Evolutionary conservation across 164 flowering plant species (phyloP), one percentile per base, ranked within the genome.

Genomic region (Chimonanthus praecox): DNA sequence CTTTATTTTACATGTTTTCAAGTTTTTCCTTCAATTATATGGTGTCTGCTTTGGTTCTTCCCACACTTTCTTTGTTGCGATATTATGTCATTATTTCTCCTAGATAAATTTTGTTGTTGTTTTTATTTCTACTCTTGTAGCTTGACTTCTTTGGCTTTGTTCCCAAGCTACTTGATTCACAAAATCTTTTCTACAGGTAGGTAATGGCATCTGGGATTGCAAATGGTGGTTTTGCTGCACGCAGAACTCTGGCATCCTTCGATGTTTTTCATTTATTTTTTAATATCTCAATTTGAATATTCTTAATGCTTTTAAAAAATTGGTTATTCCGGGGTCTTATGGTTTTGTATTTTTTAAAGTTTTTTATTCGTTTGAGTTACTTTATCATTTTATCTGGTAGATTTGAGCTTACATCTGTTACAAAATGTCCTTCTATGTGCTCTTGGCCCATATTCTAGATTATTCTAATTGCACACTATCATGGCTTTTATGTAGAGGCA

Each of bases 401-500:
- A 33, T 33, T 33, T 33, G 33, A 33, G 33, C 33, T 33, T 33
- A 33, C 33, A 11, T 51, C 3, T 3, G 15, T 51, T 15, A 51
- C 58, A 51, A 44, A 65, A 11, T 66, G 48, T 44, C 48, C 0
- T 15, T 3, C 16, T 13, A 58, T 73, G 21, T 58, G 16, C 60
- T 11, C 74, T 64, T 7, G 64, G 51, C 50, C 67, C 46, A 20
- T 60, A 47, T 69, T 71, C 60, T 62, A 64, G 16, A 18, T 67
- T 49, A 3, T 63, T 75, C 70, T 77, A 70, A 68, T 78, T 13
- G 61, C 46, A 58, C 65, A 4, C 66, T 49, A 20, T 58, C 45
- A 46, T 70, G 68, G 13, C 68, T 11, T 75, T 69, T 15, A 47
- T 60, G 63, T 75, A 90, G 94, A 85, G 81, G 74, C 85, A 76